These are phyloP conservation scores for Metschnikowia drakensbergensis DNA, from an alignment of 805 yeast genomes.

Conservation along the genomic window DNA sequence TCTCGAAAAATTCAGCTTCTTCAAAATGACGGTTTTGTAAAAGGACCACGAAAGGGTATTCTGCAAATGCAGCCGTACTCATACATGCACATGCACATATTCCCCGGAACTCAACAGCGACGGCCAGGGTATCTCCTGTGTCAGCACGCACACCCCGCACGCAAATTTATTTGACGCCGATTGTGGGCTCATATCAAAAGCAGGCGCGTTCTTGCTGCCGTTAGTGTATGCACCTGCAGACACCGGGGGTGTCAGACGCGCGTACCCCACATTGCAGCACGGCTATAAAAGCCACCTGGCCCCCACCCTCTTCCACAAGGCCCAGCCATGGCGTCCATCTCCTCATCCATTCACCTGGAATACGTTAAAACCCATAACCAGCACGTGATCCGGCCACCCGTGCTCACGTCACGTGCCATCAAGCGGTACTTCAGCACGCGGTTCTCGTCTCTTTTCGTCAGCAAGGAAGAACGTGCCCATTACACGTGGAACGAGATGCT, in stretches of 20 bases:
- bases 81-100: neutral
- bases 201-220: no score
- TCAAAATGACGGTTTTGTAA: no score
- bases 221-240: neutral
- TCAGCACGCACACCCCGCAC: no score
- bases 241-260: neutral
- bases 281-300: neutral
- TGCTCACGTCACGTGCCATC: conserved; percentile 28
- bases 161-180: no score
- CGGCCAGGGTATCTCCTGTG: neutral
- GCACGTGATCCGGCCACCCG: conserved; percentile 25
- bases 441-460: conserved; percentile 45
- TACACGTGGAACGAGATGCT: conserved; percentile 38
- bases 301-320: neutral
- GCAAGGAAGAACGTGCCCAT: conserved; percentile 39
- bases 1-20: no score
- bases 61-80: neutral
- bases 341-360: conserved; percentile 15
- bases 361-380: conserved; percentile 14
- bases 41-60: no score
- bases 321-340: neutral
- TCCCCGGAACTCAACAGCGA: neutral
- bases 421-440: conserved; percentile 41
- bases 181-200: no score
- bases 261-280: neutral